Evolutionary conservation across 129 eudicot genomes (phyloP).

Genomic region (Centella asiatica): DNA sequence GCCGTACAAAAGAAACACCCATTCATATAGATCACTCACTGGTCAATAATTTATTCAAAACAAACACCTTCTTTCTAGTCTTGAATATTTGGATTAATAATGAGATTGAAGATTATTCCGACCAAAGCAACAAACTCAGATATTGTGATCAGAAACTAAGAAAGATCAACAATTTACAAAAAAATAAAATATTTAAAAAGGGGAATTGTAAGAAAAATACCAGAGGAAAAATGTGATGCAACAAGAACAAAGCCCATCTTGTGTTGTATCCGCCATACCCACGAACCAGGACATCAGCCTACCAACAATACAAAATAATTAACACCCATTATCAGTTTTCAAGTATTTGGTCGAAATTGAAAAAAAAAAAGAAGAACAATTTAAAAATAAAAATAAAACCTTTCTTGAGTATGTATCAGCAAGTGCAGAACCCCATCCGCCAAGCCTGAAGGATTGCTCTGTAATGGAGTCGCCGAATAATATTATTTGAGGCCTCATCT

Average conservation of each 20-base stretch:
- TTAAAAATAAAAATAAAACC: slow-evolving; percentile 27
- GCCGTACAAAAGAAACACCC: too few relatives aligned
- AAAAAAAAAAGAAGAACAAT: not conserved
- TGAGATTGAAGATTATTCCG: too few relatives aligned
- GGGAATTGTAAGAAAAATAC: slow-evolving; percentile 23
- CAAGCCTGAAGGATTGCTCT: slow-evolving; percentile 57
- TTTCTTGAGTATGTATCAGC: slow-evolving; percentile 73
- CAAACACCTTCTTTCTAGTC: too few relatives aligned
- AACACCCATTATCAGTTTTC: not conserved
- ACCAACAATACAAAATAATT: not conserved
- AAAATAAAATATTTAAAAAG: not conserved
- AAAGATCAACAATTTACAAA: not conserved
- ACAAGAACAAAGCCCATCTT: slow-evolving; percentile 83
- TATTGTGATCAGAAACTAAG: not conserved
- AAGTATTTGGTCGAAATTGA: not conserved
- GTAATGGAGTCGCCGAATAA: slow-evolving; percentile 87
- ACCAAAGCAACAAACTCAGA: too few relatives aligned
- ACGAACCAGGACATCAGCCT: slow-evolving; percentile 83
- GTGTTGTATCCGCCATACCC: slow-evolving; percentile 90
- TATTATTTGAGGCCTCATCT: slow-evolving; percentile 62
- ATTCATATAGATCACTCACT: too few relatives aligned
- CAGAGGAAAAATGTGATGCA: slow-evolving; percentile 69
- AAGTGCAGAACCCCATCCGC: slow-evolving; percentile 86
- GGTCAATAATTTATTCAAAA: too few relatives aligned
- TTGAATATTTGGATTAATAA: too few relatives aligned